phyloP scores from a whole-genome alignment of 495 filamentous ascomycete genomes.

The Neurospora tetraspora region DNA sequence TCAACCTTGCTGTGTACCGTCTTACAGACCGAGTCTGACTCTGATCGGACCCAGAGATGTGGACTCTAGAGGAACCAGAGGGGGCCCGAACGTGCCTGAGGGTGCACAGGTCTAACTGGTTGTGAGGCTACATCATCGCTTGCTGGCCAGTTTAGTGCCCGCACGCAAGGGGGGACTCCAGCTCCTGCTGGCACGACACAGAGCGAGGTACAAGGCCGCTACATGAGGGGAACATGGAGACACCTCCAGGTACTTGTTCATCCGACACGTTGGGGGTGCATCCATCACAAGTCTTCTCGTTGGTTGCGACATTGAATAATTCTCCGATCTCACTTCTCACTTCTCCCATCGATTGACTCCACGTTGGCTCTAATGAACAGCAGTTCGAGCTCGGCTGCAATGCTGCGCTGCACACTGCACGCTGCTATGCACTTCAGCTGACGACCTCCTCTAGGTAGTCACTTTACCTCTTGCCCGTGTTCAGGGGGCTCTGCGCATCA shows the following conservation, averaged over 20 bases:
- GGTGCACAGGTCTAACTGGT: not conserved
- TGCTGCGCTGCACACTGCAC: not conserved
- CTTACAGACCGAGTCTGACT: not conserved
- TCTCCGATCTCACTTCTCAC: not conserved
- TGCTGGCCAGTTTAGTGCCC: not conserved
- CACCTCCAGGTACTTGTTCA: not conserved
- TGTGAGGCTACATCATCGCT: not conserved
- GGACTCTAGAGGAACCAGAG: not conserved
- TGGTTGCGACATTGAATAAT: not conserved
- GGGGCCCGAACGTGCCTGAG: not conserved
- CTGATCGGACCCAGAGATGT: not conserved
- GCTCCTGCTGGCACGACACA: not conserved
- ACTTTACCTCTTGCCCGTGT: constrained; percentile 31
- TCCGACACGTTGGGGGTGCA: not conserved
- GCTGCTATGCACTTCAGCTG: not conserved
- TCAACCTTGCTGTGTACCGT: not conserved
- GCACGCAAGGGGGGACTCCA: not conserved
- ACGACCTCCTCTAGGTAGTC: not conserved
- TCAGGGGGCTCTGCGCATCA: constrained; percentile 43
- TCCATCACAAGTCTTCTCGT: not conserved
- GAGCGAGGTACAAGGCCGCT: not conserved
- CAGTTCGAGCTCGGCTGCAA: not conserved
- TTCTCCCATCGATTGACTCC: not conserved
- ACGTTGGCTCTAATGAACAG: not conserved
- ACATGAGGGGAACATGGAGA: not conserved